Base-by-base conservation (phyloP, 805 yeast genomes). In the Candida ascalaphidarum region DNA sequence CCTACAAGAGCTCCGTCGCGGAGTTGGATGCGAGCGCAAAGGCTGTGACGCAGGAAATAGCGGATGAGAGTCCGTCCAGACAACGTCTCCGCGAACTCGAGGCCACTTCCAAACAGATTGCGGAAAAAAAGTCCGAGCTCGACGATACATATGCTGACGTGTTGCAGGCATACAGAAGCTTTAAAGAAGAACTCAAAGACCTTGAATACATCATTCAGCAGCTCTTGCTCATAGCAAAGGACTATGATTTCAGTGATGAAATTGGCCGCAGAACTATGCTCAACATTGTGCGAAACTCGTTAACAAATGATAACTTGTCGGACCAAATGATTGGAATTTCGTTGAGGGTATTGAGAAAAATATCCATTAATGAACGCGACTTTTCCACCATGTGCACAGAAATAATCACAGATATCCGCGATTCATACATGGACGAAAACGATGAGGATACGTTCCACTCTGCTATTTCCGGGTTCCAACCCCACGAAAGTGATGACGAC, bases 181-280 rank as follows among this genome's bases (percentile, higher is more conserved):
- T 52, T 28, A 52, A 60, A 1, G 62, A 59, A 3, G 76, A 77
- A 30, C 58, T 70, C 4, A 63, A 59, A 14, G 85, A 80, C 31
- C 47, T 74, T 17, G 88, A 81, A 37, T 86, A 77, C 46, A 72
- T 86, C 26, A 66, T 86, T 23, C 74, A 75, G 33, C 95, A 92
- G 50, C 51, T 89, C 13, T 48, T 89, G 21, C 52, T 60, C 7
- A 69, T 84, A 16, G 78, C 88, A 1, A 68, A 69, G 17, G 71
- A 72, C 21, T 81, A 80, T 46, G 97, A 92, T 50, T 85, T 74
- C 44, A 79, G 85, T 41, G 96, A 92, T 58, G 95, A 88, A 51
- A 71, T 81, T 26, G 96, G 96, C 13, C 71, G 96, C 46, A 69
- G 95, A 49, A 74, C 75, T 25, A 74, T 85, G 73, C 55, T 81